Evolutionary conservation across 495 filamentous ascomycete genomes (phyloP), one percentile per base, ranked within the genome.

Genomic region (Podospora didyma): DNA sequence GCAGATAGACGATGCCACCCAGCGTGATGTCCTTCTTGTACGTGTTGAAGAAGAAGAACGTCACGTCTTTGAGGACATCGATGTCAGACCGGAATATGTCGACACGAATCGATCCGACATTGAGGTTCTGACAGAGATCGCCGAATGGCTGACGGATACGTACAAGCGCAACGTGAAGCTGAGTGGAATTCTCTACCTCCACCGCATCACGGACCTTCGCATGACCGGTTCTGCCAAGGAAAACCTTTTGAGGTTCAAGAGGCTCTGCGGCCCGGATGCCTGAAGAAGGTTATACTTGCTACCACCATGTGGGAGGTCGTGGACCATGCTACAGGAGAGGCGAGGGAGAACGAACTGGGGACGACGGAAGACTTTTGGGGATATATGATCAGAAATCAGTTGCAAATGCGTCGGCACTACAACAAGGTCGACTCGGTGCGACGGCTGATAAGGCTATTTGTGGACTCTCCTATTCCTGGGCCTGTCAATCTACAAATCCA

Each of bases 81-180:
- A 70, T 17, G 71, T 73, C 45, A 70, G 67, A 6, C 67, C 71
- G 14, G 71, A 71, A 0, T 74, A 73, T 35, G 60, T 72, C 37
- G 71, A 73, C 41, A 70, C 65, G 0, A 52, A n/a, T 3, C 48
- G 49, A 10, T 60, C 62, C 34, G 71, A 74, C 42, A 53, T 28
- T 2, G 56, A 70, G 21, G 61, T 76, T 12, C 57, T 76, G 14
- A 24, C 46, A 14, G 62, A 72, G 21, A 71, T 75, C 1, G 54
- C 72, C 1, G 35, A 49, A 1, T 22, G 60, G 35, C 50, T 79
- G 0, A 42, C 51, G 1, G 46, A 22, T 0, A 20, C 54, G 12
- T 60, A 58, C 7, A 41, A 47, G 14, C 12, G 34, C 10, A 34
- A 31, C 21, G 42, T 21, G 28, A 20, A 39, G 14, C 19, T 34